Conservation (phyloP, 257 asterid genomes). For the Nicotiana benthamiana region DNA sequence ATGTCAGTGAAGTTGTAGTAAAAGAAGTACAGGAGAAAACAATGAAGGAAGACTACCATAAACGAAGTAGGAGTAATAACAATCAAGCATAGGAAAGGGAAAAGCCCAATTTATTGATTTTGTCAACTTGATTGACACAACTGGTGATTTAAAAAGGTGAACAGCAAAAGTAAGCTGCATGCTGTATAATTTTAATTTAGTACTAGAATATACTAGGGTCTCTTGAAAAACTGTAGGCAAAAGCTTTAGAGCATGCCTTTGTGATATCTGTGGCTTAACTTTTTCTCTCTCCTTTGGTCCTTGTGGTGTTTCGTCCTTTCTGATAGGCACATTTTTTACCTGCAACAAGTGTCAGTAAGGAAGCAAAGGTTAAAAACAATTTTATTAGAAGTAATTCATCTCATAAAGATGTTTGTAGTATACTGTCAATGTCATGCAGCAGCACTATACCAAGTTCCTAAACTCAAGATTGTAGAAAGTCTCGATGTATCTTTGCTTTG, state of each 20-base stretch:
- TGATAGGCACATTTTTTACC: constrained; percentile 45
- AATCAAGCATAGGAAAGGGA: neutral
- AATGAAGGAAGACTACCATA: neutral
- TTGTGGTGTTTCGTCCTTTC: constrained; percentile 45
- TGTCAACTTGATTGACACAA: neutral
- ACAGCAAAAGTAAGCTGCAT: neutral
- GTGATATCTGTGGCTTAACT: constrained; percentile 32
- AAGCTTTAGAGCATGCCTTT: constrained; percentile 29
- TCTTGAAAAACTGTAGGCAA: neutral
- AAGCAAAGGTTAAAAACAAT: neutral
- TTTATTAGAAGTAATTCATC: neutral
- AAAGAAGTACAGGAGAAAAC: neutral
- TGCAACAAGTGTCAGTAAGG: constrained; percentile 14
- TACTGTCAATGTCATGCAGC: neutral
- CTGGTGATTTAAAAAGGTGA: neutral
- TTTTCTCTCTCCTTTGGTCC: constrained; percentile 41
- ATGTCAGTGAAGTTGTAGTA: constrained; percentile 16
- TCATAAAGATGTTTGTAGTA: neutral
- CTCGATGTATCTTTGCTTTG: constrained; percentile 65
- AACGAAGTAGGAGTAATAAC: neutral
- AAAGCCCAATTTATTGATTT: neutral
- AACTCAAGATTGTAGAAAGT: constrained; percentile 68
- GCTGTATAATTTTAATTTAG: neutral
- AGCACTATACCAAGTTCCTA: constrained; percentile 50
- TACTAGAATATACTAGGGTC: neutral